These are phyloP conservation scores for Pseudogymnoascus sp. DNA, from an alignment of 2,329 filamentous ascomycete genomes.

Conservation along the genomic window DNA sequence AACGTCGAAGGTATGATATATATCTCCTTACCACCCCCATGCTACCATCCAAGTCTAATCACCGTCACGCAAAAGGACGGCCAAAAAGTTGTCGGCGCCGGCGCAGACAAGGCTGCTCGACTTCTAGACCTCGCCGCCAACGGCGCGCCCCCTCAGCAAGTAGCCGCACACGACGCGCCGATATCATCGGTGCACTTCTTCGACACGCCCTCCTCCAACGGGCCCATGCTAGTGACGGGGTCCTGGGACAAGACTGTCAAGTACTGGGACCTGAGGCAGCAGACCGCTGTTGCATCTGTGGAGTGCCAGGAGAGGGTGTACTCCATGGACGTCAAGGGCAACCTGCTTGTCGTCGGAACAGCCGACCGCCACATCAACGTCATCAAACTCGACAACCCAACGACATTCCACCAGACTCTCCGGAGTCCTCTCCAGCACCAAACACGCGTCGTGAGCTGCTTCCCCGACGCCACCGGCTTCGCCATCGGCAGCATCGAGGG, in stretches of 20 bases:
- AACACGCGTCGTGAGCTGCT: conserved; percentile 90
- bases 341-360: conserved; percentile 83
- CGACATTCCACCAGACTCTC: conserved; percentile 89
- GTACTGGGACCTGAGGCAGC: conserved; percentile 73
- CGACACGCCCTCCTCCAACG: conserved; percentile 50
- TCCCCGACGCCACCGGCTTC: conserved; percentile 82
- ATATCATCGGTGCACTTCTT: conserved; percentile 74
- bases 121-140: conserved; percentile 71
- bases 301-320: conserved; percentile 73
- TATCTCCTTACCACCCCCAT: not conserved
- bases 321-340: conserved; percentile 82
- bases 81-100: conserved; percentile 75
- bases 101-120: conserved; percentile 84
- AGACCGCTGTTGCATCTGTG: conserved; percentile 54
- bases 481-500: conserved; percentile 95
- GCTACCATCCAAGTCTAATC: conserved; percentile 12
- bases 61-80: conserved; percentile 58
- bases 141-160: conserved; percentile 53
- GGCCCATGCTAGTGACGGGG: conserved; percentile 84
- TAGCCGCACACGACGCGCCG: conserved; percentile 77
- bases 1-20: not conserved
- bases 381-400: conserved; percentile 79
- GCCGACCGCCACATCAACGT: conserved; percentile 96
- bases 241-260: conserved; percentile 88
- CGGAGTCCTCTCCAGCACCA: conserved; percentile 98